Evolutionary conservation across 1,284 basidiomycete genomes (phyloP).

Genomic region (Naganishia cerealis): DNA sequence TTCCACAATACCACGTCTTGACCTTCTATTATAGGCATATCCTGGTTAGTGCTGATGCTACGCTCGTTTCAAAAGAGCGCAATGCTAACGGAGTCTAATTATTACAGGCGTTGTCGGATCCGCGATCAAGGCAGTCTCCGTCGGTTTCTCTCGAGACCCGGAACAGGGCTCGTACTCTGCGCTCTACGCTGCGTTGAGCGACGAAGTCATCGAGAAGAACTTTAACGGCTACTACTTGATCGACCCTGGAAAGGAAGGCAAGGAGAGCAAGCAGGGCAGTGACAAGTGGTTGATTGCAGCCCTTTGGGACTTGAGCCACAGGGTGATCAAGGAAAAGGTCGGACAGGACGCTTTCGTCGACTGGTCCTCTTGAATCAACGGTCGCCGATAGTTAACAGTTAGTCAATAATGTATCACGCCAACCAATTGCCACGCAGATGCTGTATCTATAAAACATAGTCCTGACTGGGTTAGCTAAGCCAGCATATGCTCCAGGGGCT

Average conservation of each 20-base stretch:
- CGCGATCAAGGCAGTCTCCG: conserved; percentile 47
- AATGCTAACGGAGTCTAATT: conserved; percentile 51
- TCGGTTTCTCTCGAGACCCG: conserved; percentile 53
- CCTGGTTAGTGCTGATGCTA: not conserved
- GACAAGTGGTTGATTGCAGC: conserved; percentile 53
- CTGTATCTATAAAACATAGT: not conserved
- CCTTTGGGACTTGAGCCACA: conserved; percentile 55
- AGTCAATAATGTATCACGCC: not conserved
- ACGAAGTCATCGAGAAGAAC: conserved; percentile 52
- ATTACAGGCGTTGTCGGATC: conserved; percentile 53
- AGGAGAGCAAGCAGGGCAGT: conserved; percentile 38
- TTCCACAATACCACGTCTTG: not conserved
- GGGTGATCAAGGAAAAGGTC: conserved; percentile 50
- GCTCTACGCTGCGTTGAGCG: conserved; percentile 37
- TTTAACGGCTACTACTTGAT: conserved; percentile 56
- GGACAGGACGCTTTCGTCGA: conserved; percentile 49
- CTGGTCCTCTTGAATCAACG: conserved; percentile 37
- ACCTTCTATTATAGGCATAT: not conserved
- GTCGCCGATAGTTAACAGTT: not conserved
- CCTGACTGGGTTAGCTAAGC: too few species aligned
- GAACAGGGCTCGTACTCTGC: conserved; percentile 51
- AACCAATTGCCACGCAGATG: not conserved
- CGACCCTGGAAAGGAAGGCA: conserved; percentile 45
- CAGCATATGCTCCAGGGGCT: too few species aligned
- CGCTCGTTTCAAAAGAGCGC: conserved; percentile 7